Conservation (phyloP, 495 filamentous ascomycete species). For the Pseudotulostoma volvatum region DNA sequence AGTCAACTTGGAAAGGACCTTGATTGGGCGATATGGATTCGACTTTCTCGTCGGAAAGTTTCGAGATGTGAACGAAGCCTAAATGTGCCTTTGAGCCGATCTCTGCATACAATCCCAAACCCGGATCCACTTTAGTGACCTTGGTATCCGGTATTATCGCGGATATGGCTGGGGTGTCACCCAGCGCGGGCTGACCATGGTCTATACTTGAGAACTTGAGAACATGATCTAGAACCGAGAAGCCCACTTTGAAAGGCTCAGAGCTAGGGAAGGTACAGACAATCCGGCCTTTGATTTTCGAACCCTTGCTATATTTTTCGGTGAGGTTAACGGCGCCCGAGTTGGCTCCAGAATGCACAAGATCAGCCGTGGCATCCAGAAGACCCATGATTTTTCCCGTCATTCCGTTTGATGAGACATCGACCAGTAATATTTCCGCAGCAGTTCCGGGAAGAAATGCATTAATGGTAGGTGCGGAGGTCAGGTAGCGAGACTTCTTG, state of each 20-base stretch:
- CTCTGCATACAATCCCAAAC: constrained; percentile 66
- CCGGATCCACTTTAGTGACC: constrained; percentile 58
- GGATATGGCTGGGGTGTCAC: constrained; percentile 50
- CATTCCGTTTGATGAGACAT: constrained; percentile 42
- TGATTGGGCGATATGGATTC: constrained; percentile 59
- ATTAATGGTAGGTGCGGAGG: constrained; percentile 67
- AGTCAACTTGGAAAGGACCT: constrained; percentile 61
- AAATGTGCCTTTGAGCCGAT: constrained; percentile 54
- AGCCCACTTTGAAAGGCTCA: constrained; percentile 65
- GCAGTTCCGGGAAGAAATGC: constrained; percentile 81
- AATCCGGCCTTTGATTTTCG: constrained; percentile 71
- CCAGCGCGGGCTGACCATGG: constrained; percentile 27
- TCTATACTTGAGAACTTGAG: constrained; percentile 35
- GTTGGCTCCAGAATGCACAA: constrained; percentile 66
- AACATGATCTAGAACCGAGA: constrained; percentile 75
- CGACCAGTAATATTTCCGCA: constrained; percentile 69
- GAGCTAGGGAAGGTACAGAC: constrained; percentile 67
- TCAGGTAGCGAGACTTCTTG: constrained; percentile 52
- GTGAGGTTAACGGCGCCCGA: constrained; percentile 47
- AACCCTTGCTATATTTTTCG: constrained; percentile 61
- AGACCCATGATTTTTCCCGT: constrained; percentile 85
- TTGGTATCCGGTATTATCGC: constrained; percentile 59
- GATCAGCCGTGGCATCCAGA: constrained; percentile 73
- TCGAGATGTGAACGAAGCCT: constrained; percentile 88
- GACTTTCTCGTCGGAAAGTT: constrained; percentile 70